Conservation (phyloP, 2,329 filamentous ascomycete genomes). For the Penicillium expansum region DNA sequence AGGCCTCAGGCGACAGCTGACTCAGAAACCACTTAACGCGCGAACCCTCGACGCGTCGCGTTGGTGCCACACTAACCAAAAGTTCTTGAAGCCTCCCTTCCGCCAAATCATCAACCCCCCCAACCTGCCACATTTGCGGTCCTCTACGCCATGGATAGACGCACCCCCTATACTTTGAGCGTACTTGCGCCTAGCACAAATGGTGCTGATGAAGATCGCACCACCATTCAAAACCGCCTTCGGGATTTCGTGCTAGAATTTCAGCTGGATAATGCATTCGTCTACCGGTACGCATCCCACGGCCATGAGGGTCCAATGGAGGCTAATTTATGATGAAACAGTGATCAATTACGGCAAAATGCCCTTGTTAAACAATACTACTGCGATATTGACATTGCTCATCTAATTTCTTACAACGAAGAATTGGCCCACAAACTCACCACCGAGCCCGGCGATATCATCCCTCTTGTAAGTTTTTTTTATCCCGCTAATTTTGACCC, state of each 20-base stretch:
- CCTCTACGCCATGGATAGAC: constrained; percentile 68
- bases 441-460: constrained; percentile 86
- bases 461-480: constrained; percentile 69
- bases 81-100: constrained; percentile 26
- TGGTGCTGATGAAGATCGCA: constrained; percentile 65
- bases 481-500: not conserved
- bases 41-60: constrained; percentile 34
- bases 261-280: constrained; percentile 87
- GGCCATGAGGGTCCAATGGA: constrained; percentile 1
- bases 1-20: constrained; percentile 9
- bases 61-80: constrained; percentile 30
- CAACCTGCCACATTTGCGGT: constrained; percentile 19
- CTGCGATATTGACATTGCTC: constrained; percentile 93
- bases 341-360: constrained; percentile 94
- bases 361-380: constrained; percentile 90
- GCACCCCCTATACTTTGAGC: constrained; percentile 80
- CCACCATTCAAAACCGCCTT: constrained; percentile 73
- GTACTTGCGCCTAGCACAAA: constrained; percentile 69
- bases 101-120: constrained; percentile 14
- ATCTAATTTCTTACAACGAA: constrained; percentile 94
- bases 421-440: constrained; percentile 86
- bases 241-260: constrained; percentile 92
- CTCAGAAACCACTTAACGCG: constrained; percentile 43
- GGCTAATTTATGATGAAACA: constrained; percentile 36
- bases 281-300: constrained; percentile 69